phyloP scores from a whole-genome alignment of 768 basidiomycete species.

The Kwoniella dejecticola region DNA sequence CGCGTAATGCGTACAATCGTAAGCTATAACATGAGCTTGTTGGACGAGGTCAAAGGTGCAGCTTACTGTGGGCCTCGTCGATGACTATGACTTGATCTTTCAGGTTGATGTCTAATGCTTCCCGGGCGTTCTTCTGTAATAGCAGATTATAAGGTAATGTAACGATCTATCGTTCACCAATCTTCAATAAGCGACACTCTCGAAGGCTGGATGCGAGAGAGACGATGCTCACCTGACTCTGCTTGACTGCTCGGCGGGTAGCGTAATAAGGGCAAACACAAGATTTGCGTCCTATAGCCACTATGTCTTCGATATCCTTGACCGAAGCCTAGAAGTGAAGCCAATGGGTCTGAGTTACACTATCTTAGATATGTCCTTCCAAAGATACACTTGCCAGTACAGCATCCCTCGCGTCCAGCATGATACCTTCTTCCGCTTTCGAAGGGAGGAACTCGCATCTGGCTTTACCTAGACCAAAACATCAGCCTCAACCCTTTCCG shows the following conservation, averaged over 20 bases:
- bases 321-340: constrained; percentile 67
- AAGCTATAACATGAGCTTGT: too few relatives aligned
- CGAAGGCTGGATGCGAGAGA: not conserved
- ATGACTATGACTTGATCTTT: constrained; percentile 83
- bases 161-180: constrained; percentile 66
- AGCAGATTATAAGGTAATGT: constrained; percentile 92
- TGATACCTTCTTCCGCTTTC: constrained; percentile 66
- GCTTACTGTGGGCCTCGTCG: constrained; percentile 94
- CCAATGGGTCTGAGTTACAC: too few relatives aligned
- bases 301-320: constrained; percentile 93
- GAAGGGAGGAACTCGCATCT: constrained; percentile 77
- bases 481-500: too few relatives aligned
- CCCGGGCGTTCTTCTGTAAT: constrained; percentile 76
- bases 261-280: constrained; percentile 92
- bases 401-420: constrained; percentile 84
- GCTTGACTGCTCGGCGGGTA: constrained; percentile 79
- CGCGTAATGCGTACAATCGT: too few relatives aligned
- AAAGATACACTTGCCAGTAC: constrained; percentile 73
- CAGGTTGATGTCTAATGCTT: constrained; percentile 82
- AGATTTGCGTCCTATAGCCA: constrained; percentile 66
- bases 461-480: constrained; percentile 56
- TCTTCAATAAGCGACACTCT: too few relatives aligned
- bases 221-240: constrained; percentile 75
- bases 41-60: too few relatives aligned
- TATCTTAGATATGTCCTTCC: too few relatives aligned